phyloP scores from a whole-genome alignment of 495 filamentous ascomycete species.

The Trichoderma orchidacearum region DNA sequence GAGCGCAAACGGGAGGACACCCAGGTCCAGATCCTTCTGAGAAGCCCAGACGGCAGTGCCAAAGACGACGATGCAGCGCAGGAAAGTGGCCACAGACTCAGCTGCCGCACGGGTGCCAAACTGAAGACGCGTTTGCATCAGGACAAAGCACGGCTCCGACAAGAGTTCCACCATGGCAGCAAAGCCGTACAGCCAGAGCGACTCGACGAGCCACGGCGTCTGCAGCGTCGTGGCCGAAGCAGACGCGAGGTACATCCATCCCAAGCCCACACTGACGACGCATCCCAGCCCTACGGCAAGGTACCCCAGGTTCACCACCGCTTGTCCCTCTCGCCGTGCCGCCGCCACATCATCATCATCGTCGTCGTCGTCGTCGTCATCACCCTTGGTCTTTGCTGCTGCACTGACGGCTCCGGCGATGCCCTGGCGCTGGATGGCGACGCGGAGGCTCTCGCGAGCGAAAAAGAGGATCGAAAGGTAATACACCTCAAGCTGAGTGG shows the following conservation, averaged over 20 bases:
- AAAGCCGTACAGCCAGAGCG: constrained; percentile 55
- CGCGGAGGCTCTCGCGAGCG: constrained; percentile 73
- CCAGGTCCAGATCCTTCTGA: constrained; percentile 32
- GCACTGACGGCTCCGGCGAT: constrained; percentile 9
- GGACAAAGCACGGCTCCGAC: constrained; percentile 72
- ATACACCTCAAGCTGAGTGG: constrained; percentile 82
- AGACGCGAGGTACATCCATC: constrained; percentile 47
- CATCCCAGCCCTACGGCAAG: constrained; percentile 59
- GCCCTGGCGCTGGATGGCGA: constrained; percentile 72
- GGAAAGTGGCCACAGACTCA: constrained; percentile 64
- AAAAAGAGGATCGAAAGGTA: constrained; percentile 83
- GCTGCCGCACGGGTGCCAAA: constrained; percentile 69
- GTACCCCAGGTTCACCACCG: constrained; percentile 79
- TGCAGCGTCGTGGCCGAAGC: constrained; percentile 33
- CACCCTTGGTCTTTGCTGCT: constrained; percentile 6
- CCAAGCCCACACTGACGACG: constrained; percentile 45
- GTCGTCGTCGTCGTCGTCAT: constrained; percentile 4
- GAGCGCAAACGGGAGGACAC: constrained; percentile 77
- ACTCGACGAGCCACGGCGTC: constrained; percentile 43
- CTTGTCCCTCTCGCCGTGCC: constrained; percentile 33
- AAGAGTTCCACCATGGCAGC: constrained; percentile 70
- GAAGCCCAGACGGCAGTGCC: constrained; percentile 45
- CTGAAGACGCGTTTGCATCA: constrained; percentile 64
- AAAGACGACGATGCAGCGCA: constrained; percentile 62
- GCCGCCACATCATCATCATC: constrained; percentile 3